Conservation (phyloP, 2,329 filamentous ascomycete species). For the Nemania bipapillata region DNA sequence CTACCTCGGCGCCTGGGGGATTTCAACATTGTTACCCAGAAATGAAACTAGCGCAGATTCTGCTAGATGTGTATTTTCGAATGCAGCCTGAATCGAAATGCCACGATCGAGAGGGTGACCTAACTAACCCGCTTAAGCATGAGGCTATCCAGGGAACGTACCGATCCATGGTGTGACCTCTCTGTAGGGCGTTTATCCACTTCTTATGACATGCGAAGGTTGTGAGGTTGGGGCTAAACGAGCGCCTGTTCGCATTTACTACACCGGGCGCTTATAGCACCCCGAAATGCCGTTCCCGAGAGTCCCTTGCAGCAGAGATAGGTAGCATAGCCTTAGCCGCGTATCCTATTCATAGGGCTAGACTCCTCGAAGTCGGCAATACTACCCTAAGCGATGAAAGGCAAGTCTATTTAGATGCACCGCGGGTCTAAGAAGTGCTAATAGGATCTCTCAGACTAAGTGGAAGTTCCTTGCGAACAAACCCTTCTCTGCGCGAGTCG, state of each 20-base stretch:
- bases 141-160: background rate
- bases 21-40: background rate
- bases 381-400: background rate
- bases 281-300: background rate
- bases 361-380: background rate
- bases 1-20: background rate
- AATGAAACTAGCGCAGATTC: background rate
- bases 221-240: background rate
- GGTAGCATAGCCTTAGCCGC: background rate
- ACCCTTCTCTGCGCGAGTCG: background rate
- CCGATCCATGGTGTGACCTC: background rate
- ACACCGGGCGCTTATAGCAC: background rate
- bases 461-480: background rate
- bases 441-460: background rate
- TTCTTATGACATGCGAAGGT: background rate
- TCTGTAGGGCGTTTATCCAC: background rate
- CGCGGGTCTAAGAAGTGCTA: background rate
- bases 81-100: background rate
- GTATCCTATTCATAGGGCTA: background rate
- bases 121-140: background rate
- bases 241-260: no score
- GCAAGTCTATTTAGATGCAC: background rate
- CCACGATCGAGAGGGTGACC: background rate
- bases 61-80: background rate
- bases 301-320: background rate